Evolutionary conservation across 768 basidiomycete genomes (phyloP).

Genomic region (Vararia minispora): DNA sequence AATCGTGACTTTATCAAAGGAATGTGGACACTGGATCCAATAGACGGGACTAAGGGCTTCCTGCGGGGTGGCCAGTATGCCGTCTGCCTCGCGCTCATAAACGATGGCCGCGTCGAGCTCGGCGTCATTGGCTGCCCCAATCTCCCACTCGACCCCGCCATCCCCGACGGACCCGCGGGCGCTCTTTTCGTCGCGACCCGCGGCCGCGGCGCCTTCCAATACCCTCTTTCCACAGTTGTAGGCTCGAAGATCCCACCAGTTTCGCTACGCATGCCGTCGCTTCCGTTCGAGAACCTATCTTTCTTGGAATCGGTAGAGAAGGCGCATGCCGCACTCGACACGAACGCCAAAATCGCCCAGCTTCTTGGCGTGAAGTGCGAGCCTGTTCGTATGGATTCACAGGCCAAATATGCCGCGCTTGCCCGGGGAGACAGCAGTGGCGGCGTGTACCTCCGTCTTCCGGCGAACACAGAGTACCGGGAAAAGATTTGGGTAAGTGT

Average conservation of each 20-base stretch:
- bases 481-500: constrained; percentile 91
- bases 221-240: constrained; percentile 41
- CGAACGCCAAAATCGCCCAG: constrained; percentile 63
- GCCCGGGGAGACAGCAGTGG: constrained; percentile 65
- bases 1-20: constrained; percentile 7
- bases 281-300: constrained; percentile 36
- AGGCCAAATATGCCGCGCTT: constrained; percentile 88
- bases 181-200: constrained; percentile 81
- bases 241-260: constrained; percentile 33
- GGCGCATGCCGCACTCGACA: constrained; percentile 82
- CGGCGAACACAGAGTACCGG: constrained; percentile 62
- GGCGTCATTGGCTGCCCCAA: constrained; percentile 78
- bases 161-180: constrained; percentile 54
- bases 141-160: constrained; percentile 44
- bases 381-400: constrained; percentile 86
- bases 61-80: constrained; percentile 52
- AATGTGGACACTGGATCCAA: constrained; percentile 37
- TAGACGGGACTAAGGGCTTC: constrained; percentile 55
- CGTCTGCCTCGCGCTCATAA: constrained; percentile 45
- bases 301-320: constrained; percentile 92
- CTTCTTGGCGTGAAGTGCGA: constrained; percentile 52
- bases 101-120: constrained; percentile 39
- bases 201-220: constrained; percentile 76
- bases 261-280: constrained; percentile 41
- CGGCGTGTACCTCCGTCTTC: constrained; percentile 71